Percentiles rank a stretch among this genome's conserved stretches.
Conservation (phyloP, 176 grass and related monocot genomes). For the Avena atlantica region DNA sequence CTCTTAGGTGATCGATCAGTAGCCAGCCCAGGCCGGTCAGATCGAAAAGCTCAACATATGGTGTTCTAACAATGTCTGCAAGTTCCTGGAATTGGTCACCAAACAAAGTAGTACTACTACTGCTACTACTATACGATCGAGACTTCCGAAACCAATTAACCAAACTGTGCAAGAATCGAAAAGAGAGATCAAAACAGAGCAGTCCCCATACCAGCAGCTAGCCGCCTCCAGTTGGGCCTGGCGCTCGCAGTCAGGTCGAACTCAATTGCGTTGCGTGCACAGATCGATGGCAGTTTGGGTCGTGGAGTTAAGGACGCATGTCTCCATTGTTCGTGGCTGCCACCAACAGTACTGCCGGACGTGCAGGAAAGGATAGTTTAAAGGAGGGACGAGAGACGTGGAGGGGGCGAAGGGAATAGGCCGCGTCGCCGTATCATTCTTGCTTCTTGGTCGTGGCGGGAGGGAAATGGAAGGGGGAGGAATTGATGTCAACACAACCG, state of each 20-base stretch:
- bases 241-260: neutral
- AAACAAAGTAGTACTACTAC: neutral
- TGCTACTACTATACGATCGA: neutral
- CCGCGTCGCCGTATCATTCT: neutral
- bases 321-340: neutral
- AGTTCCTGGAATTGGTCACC: no score
- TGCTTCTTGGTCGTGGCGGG: neutral
- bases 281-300: neutral
- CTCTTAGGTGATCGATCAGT: no score
- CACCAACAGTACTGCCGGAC: neutral
- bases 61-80: neutral
- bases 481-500: neutral
- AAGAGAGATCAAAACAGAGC: neutral
- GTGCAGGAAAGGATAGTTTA: neutral
- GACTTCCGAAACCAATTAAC: neutral
- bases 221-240: neutral
- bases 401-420: neutral
- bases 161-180: neutral
- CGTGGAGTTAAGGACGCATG: constrained; percentile 18
- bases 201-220: constrained; percentile 2
- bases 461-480: neutral
- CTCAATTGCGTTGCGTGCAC: neutral
- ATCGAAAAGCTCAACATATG: no score
- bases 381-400: neutral
- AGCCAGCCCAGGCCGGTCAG: no score